Evolutionary conservation across 2,329 filamentous ascomycete species (phyloP), one percentile per base, ranked within the genome.

Genomic region (Cladophialophora bantiana): DNA sequence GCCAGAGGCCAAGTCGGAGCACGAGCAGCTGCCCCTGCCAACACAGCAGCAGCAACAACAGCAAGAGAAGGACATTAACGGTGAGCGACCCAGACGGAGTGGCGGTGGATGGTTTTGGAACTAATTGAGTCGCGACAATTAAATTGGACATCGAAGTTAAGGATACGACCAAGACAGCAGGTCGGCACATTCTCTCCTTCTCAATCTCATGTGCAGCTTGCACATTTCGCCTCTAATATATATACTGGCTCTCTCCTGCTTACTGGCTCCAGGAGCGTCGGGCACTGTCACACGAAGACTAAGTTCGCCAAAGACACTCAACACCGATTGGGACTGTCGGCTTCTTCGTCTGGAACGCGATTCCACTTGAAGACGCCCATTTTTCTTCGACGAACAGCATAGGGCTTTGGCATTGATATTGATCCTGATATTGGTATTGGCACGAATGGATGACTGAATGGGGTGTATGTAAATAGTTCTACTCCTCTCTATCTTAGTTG

Each of bases 51-150:
- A 56, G 48, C 40, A 48, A 35, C 18, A 38, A 59, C 56, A 50
- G 36, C 52, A 40, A 50, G 35, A 40, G 12, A 52, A 18, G 10
- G 61, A 4, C 34, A 59, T 12, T 7, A 36, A 53, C 52, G 38
- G 13, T 3, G 45, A 32, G 48, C 26, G 20, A 12, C 42, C 32
- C n/a, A 42, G 34, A 50, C 53, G 54, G 34, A 59, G 59, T 42
- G 52, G 64, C 45, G 50, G 66, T 26, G 68, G 68, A 3, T 70
- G 68, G 68, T 70, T 70, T 50, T 70, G 68, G 68, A 68, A 62
- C 7, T 66, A 54, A 66, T 31, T 26, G 18, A 26, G 26, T 26
- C 18, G 5, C 45, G 18, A 26, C 7, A 12, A 26, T 4, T 7
- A 3, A 26, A 50, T 6, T 3, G 40, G 7, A 4, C 2, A 26